Percentiles rank a stretch among this genome's conserved stretches.
Evolutionary conservation across 257 asterid species (phyloP).

Genomic region (Ballota nigra): DNA sequence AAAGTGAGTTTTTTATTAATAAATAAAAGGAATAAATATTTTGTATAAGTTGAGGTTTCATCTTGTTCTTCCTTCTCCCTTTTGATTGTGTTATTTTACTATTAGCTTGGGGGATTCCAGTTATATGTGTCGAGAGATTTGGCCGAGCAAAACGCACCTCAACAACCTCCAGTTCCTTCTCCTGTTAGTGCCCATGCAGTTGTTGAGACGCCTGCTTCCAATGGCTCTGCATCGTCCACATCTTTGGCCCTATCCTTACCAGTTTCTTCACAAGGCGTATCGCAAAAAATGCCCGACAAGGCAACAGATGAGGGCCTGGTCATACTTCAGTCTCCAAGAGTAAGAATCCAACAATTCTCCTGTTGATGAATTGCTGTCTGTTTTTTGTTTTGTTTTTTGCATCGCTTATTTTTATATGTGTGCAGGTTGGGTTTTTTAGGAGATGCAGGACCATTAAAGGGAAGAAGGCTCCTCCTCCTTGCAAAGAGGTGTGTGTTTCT

Average conservation of each 20-base stretch:
- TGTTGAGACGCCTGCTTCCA: conserved; percentile 45
- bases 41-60: no score
- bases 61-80: conserved; percentile 8
- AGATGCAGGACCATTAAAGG: conserved; percentile 90
- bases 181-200: conserved; percentile 39
- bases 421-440: conserved; percentile 88
- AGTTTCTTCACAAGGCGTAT: conserved; percentile 38
- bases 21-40: background rate
- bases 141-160: conserved; percentile 41
- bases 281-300: conserved; percentile 45
- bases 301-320: conserved; percentile 77
- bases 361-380: background rate
- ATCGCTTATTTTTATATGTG: background rate
- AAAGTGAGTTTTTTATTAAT: conserved; percentile 49
- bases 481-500: conserved; percentile 67
- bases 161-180: conserved; percentile 48
- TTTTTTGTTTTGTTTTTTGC: background rate
- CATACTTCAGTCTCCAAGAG: conserved; percentile 80
- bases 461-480: conserved; percentile 72
- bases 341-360: conserved; percentile 26
- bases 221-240: conserved; percentile 66
- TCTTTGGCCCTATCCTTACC: conserved; percentile 58
- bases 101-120: conserved; percentile 69
- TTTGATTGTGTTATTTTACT: conserved; percentile 8
- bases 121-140: conserved; percentile 59